Evolutionary conservation across 345 rosid genomes (phyloP), one percentile per base, ranked within the genome.

Genomic region (Cardamine chenopodiifolia): DNA sequence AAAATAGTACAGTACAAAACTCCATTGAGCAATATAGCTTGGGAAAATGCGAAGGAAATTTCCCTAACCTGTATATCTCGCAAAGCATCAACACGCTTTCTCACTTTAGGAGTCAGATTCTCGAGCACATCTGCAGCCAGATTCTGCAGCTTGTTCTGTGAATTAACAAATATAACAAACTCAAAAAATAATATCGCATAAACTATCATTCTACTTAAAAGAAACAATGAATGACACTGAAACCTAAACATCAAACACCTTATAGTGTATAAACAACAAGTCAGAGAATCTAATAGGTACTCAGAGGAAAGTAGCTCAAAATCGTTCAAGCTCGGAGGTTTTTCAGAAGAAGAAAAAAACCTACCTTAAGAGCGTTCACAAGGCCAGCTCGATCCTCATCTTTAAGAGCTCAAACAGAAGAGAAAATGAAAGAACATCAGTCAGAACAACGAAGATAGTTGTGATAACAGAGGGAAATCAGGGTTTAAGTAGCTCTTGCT

Each of bases 21-120:
- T 7, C 48, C 26, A 31, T 3, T 44, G 20, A 69, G 25, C 7
- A 28, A 40, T 53, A 68, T 57, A 31, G 14, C 15, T 9, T 5
- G 15, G 1, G 2, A 11, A 28, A 40, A 22, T 22, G 53, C 11
- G 28, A 52, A 20, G 22, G 8, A 47, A 40, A 58, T 5, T 0
- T 17, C 0, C 18, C 80, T 14, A 81, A 78, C 98, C 94, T 93
- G 98, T 67, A 93, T 82, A 79, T 85, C 98, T 45, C 86, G 82
- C 19, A 93, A 95, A 63, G 63, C 79, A 54, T 88, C 92, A 4
- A 93, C 98, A 26, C 97, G 97, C 81, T 85, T 84, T 80, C 91
- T 86, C 53, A 89, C 91, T 20, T 5, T 29, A 0, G 91, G 92
- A 12, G 94, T 25, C 22, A 93, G 76, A 50, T 47, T 87, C 88